Conservation (phyloP, 2,329 filamentous ascomycete genomes). For the Aureobasidium sp. region DNA sequence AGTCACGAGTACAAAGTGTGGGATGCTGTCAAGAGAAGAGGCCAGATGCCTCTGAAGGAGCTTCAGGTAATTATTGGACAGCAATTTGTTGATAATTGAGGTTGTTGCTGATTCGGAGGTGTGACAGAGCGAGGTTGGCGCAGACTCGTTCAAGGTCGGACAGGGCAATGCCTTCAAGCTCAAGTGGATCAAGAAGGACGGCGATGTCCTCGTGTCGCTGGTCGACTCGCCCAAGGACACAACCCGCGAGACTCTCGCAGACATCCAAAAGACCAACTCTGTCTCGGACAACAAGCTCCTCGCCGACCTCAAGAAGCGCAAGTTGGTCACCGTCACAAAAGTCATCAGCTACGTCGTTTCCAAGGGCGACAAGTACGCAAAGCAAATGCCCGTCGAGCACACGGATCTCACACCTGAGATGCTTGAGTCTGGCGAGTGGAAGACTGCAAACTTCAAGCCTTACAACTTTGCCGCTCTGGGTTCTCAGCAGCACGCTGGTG, state of each 20-base stretch:
- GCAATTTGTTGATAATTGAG: not conserved
- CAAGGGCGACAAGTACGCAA: constrained; percentile 82
- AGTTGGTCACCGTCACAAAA: constrained; percentile 77
- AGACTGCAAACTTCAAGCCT: constrained; percentile 79
- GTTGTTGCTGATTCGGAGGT: constrained; percentile 1
- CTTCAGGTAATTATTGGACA: constrained; percentile 28
- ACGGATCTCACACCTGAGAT: constrained; percentile 94
- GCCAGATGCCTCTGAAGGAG: constrained; percentile 38
- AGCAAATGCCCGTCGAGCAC: constrained; percentile 83
- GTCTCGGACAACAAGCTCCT: constrained; percentile 66
- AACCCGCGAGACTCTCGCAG: constrained; percentile 65
- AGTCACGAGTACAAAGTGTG: constrained; percentile 45
- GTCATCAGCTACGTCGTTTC: constrained; percentile 72
- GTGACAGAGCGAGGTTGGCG: constrained; percentile 52
- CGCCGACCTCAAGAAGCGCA: constrained; percentile 81
- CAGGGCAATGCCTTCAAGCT: constrained; percentile 86
- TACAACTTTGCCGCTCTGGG: constrained; percentile 70
- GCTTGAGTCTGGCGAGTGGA: constrained; percentile 81
- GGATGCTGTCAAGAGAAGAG: constrained; percentile 37
- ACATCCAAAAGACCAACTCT: constrained; percentile 60
- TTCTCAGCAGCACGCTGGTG: constrained; percentile 48
- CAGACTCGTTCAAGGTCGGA: constrained; percentile 74
- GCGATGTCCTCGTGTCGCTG: constrained; percentile 43
- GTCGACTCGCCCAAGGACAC: constrained; percentile 69
- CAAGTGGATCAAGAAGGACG: constrained; percentile 57